Evolutionary conservation across 768 basidiomycete species (phyloP).

Genomic region (Amanita pseudoporphyria): DNA sequence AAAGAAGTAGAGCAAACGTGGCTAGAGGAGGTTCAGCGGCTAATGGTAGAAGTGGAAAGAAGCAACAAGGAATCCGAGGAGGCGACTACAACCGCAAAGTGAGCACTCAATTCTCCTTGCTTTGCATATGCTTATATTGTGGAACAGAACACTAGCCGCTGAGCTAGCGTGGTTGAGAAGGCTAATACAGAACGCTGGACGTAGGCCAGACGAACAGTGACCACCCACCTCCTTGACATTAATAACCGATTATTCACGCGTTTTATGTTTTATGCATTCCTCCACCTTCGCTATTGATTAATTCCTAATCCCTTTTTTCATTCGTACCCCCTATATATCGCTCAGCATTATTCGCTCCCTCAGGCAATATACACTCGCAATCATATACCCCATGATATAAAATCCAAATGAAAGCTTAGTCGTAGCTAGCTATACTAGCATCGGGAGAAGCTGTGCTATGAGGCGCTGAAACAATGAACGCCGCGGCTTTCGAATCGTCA

Average conservation of each 20-base stretch:
- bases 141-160: conserved; percentile 40
- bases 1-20: conserved; percentile 56
- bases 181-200: conserved; percentile 54
- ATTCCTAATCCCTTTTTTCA: neutral
- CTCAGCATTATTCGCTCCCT: neutral
- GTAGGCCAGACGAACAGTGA: conserved; percentile 3
- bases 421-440: too few species aligned
- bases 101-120: conserved; percentile 17
- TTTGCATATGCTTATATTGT: conserved; percentile 6
- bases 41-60: conserved; percentile 46
- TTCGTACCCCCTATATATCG: neutral
- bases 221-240: conserved; percentile 4
- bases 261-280: neutral
- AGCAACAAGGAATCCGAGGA: conserved; percentile 45
- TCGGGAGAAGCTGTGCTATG: too few species aligned
- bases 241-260: neutral
- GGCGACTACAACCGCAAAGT: conserved; percentile 56
- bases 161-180: conserved; percentile 64
- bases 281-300: neutral
- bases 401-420: neutral
- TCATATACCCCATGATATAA: neutral
- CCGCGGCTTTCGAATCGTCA: neutral
- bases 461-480: too few species aligned
- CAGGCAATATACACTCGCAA: neutral
- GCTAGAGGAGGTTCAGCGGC: conserved; percentile 40